Conservation (phyloP, 2,329 filamentous ascomycete genomes). For the Claviceps quebecensis region DNA sequence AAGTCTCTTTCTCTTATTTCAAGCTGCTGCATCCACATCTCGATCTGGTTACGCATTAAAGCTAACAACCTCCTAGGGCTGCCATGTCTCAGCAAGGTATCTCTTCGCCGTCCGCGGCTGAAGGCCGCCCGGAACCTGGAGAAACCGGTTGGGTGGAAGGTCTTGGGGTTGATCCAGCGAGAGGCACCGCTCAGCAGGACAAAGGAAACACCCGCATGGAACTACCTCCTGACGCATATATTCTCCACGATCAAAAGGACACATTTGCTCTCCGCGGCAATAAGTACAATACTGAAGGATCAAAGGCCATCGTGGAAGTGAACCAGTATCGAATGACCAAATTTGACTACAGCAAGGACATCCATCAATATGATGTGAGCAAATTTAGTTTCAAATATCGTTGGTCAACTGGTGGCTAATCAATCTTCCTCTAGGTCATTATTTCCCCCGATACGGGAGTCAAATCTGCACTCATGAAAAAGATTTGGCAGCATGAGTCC, state of each 20-base stretch:
- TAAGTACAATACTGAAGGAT: slow-evolving; percentile 43
- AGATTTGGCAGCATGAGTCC: slow-evolving; percentile 56
- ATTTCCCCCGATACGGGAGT: slow-evolving; percentile 52
- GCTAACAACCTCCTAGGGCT: not conserved
- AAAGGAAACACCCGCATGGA: slow-evolving; percentile 38
- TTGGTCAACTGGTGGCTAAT: not conserved
- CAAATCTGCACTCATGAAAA: slow-evolving; percentile 49
- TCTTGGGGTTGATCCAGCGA: slow-evolving; percentile 31
- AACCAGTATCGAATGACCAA: slow-evolving; percentile 62
- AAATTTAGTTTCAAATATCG: not conserved
- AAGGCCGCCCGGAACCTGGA: slow-evolving; percentile 1
- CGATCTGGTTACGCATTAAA: not conserved
- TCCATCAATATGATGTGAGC: slow-evolving; percentile 80
- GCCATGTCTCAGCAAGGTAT: slow-evolving; percentile 21
- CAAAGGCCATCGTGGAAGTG: slow-evolving; percentile 39
- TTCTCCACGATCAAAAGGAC: slow-evolving; percentile 19
- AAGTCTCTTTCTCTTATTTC: not conserved
- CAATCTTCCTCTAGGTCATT: slow-evolving; percentile 37
- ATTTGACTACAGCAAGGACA: slow-evolving; percentile 41
- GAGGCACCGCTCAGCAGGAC: slow-evolving; percentile 13
- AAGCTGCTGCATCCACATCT: not conserved
- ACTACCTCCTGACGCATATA: slow-evolving; percentile 43
- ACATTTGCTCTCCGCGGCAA: slow-evolving; percentile 20
- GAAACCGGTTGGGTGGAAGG: slow-evolving; percentile 13
- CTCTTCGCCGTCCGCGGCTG: slow-evolving; percentile 9